Conservation (phyloP, 139 green algal genomes). For the Chlamydomonas eustigma region DNA sequence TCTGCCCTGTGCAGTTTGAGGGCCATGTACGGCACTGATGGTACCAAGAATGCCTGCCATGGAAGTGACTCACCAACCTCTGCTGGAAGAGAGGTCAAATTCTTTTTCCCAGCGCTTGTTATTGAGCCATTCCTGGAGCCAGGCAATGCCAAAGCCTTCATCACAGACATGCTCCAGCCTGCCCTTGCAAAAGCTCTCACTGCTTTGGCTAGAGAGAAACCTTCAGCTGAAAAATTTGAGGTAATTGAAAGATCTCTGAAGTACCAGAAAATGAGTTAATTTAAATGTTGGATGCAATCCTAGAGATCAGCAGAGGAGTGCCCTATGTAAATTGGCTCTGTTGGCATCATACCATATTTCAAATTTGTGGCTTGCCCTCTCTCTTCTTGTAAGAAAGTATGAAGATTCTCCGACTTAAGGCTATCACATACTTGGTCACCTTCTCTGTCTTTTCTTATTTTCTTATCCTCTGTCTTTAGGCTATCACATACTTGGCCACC, state of each 20-base stretch:
- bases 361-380: too few species aligned
- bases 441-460: background rate
- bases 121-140: slow-evolving; percentile 21
- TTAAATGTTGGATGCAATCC: background rate
- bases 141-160: slow-evolving; percentile 40
- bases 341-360: too few species aligned
- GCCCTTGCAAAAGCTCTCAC: slow-evolving; percentile 66
- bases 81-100: slow-evolving; percentile 71
- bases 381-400: too few species aligned
- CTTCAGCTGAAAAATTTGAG: slow-evolving; percentile 51
- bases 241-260: background rate
- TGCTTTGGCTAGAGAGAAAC: slow-evolving; percentile 64
- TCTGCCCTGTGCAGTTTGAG: slow-evolving; percentile 48
- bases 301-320: too few species aligned
- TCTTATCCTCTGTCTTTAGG: too few species aligned
- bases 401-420: too few species aligned
- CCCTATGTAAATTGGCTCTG: too few species aligned
- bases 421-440: too few species aligned
- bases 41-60: slow-evolving; percentile 71
- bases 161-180: slow-evolving; percentile 55
- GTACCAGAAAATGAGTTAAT: background rate
- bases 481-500: slow-evolving; percentile 62
- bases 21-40: slow-evolving; percentile 73
- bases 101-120: slow-evolving; percentile 68
- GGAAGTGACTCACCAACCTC: slow-evolving; percentile 65